A percentile compares a stretch with the other conserved stretches of the same genome.
phyloP scores from a whole-genome alignment of 1,139 yeast genomes.

The Protomyces gravidus region DNA sequence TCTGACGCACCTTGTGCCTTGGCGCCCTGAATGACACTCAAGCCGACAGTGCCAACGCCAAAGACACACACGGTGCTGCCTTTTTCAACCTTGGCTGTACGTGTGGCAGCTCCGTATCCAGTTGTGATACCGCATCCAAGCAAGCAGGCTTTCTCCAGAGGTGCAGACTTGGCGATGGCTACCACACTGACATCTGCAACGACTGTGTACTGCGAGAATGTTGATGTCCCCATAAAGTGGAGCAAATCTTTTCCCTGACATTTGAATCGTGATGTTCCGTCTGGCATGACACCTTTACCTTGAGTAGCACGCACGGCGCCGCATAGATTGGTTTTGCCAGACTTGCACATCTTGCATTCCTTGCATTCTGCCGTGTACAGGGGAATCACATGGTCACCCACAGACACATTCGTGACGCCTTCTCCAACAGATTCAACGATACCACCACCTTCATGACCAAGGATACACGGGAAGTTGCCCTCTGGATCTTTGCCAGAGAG shows the following conservation, averaged over 20 bases:
- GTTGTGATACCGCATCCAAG: conserved; percentile 98
- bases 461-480: conserved; percentile 85
- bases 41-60: conserved; percentile 96
- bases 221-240: conserved; percentile 97
- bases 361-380: conserved; percentile 94
- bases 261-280: conserved; percentile 81
- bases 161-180: conserved; percentile 79
- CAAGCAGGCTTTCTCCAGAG: conserved; percentile 80
- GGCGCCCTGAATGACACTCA: conserved; percentile 95
- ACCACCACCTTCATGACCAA: conserved; percentile 97
- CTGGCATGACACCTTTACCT: conserved; percentile 92
- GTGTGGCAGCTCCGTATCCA: conserved; percentile 95
- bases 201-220: conserved; percentile 94
- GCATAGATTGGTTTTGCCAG: conserved; percentile 94
- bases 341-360: conserved; percentile 89
- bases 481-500: conserved; percentile 93
- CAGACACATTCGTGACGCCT: conserved; percentile 80
- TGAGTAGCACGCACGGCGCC: conserved; percentile 86
- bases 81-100: conserved; percentile 84
- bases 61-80: conserved; percentile 95
- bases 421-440: conserved; percentile 88
- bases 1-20: conserved; percentile 70
- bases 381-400: conserved; percentile 86
- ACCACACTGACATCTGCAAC: conserved; percentile 98
- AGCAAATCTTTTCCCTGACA: conserved; percentile 72